phyloP scores from a whole-genome alignment of 768 basidiomycete genomes.

The Tephrocybe sp. region DNA sequence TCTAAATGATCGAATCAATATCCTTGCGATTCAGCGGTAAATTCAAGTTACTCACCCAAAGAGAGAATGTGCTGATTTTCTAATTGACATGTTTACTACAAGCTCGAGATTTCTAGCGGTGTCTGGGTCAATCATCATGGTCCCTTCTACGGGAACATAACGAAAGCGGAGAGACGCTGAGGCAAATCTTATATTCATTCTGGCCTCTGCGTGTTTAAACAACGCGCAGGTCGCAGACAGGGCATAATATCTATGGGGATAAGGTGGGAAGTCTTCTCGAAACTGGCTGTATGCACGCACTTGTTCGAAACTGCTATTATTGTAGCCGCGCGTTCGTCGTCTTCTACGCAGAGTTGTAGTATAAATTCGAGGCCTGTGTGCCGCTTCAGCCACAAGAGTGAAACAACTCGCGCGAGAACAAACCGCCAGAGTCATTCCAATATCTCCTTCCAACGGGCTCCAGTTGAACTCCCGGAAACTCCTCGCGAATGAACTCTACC shows the following conservation, averaged over 20 bases:
- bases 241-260: slow-evolving; percentile 72
- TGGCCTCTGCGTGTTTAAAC: slow-evolving; percentile 79
- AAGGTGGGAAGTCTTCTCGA: neutral
- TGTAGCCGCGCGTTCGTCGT: slow-evolving; percentile 79
- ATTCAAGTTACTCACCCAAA: slow-evolving; percentile 59
- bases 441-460: slow-evolving; percentile 75
- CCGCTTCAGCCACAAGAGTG: neutral
- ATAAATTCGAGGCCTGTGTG: slow-evolving; percentile 73
- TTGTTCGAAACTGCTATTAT: slow-evolving; percentile 79
- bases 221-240: slow-evolving; percentile 83
- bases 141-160: slow-evolving; percentile 81
- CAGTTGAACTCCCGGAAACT: slow-evolving; percentile 64
- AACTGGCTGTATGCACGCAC: slow-evolving; percentile 44
- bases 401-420: slow-evolving; percentile 6
- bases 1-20: slow-evolving; percentile 21
- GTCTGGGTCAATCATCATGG: slow-evolving; percentile 92
- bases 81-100: slow-evolving; percentile 67
- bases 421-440: slow-evolving; percentile 85
- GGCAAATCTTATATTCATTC: slow-evolving; percentile 70
- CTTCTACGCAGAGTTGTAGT: slow-evolving; percentile 72
- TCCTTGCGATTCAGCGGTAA: neutral
- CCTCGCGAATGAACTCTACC: slow-evolving; percentile 70
- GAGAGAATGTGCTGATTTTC: slow-evolving; percentile 70
- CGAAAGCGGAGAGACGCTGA: slow-evolving; percentile 67
- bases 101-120: slow-evolving; percentile 88